A percentile compares a stretch with the other conserved stretches of the same genome.
Conservation (phyloP, 2,329 filamentous ascomycete genomes). For the Tricladium varicosporioides region DNA sequence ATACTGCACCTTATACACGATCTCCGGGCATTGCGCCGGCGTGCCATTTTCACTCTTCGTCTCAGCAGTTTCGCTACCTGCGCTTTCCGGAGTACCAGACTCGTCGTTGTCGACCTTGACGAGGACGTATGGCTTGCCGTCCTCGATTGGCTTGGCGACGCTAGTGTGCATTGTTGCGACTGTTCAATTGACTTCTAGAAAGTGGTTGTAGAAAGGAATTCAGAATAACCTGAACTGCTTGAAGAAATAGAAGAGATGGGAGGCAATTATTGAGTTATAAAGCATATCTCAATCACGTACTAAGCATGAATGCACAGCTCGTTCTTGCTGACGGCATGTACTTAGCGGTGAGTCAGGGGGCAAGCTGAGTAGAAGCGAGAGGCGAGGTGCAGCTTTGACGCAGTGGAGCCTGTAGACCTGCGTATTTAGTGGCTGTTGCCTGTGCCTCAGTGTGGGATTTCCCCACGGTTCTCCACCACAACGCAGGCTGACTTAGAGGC, state of each 20-base stretch:
- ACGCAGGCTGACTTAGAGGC: neutral
- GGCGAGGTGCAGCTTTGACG: neutral
- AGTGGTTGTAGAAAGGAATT: neutral
- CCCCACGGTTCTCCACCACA: neutral
- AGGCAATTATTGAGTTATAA: neutral
- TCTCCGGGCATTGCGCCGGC: conserved; percentile 18
- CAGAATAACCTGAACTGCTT: neutral
- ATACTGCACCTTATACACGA: conserved; percentile 25
- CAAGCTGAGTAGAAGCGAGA: neutral
- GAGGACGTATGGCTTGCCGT: conserved; percentile 20
- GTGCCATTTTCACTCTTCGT: conserved; percentile 13
- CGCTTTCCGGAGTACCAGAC: conserved; percentile 4
- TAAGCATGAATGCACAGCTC: neutral
- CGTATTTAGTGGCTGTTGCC: neutral
- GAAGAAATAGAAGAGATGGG: neutral
- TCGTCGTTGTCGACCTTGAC: conserved; percentile 17
- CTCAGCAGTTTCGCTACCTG: conserved; percentile 13
- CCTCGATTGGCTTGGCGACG: conserved; percentile 5
- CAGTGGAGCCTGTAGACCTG: no score
- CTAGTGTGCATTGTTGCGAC: conserved; percentile 10
- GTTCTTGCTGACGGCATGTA: neutral
- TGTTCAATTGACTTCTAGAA: neutral
- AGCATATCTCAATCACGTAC: neutral
- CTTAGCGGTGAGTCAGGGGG: neutral
- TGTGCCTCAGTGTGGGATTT: neutral